Evolutionary conservation across 2,329 filamentous ascomycete genomes (phyloP).

Genomic region (Pseudogymnoascus sp.): DNA sequence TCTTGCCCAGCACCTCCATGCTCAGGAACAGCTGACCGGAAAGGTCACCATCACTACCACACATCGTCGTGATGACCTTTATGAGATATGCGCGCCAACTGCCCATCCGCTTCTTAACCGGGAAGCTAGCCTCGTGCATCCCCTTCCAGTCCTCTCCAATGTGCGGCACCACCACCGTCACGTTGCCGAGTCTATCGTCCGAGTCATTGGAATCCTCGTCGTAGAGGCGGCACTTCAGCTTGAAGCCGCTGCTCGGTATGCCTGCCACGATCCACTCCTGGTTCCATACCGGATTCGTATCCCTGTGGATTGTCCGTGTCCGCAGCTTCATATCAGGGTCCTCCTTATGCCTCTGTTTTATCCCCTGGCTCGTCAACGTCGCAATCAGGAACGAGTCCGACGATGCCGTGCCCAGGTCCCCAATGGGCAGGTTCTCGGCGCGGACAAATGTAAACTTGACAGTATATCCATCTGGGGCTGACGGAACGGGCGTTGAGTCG

Average conservation of each 20-base stretch:
- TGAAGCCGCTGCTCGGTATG: constrained; percentile 71
- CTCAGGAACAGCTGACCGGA: constrained; percentile 65
- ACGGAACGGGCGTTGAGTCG: constrained; percentile 69
- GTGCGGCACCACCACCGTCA: constrained; percentile 56
- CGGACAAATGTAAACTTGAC: constrained; percentile 77
- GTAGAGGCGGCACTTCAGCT: constrained; percentile 76
- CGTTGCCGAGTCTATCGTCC: constrained; percentile 82
- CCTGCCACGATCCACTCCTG: constrained; percentile 84
- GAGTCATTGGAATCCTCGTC: constrained; percentile 84
- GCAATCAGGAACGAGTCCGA: constrained; percentile 79
- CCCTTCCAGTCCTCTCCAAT: constrained; percentile 62
- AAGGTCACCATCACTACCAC: constrained; percentile 56
- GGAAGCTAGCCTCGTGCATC: constrained; percentile 54
- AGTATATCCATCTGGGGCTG: constrained; percentile 70
- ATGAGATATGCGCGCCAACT: constrained; percentile 81
- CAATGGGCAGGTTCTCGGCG: constrained; percentile 72
- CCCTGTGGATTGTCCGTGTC: constrained; percentile 66
- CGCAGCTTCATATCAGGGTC: constrained; percentile 68
- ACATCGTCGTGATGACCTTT: constrained; percentile 56
- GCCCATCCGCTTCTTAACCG: constrained; percentile 73
- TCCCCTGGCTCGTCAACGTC: constrained; percentile 56
- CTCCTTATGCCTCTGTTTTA: constrained; percentile 76
- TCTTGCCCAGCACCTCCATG: constrained; percentile 69
- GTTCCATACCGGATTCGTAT: constrained; percentile 72
- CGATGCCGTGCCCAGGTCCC: constrained; percentile 67